Conservation (phyloP, 225 moss, liverwort and hornwort species). For the Sphagnum tenellum region DNA sequence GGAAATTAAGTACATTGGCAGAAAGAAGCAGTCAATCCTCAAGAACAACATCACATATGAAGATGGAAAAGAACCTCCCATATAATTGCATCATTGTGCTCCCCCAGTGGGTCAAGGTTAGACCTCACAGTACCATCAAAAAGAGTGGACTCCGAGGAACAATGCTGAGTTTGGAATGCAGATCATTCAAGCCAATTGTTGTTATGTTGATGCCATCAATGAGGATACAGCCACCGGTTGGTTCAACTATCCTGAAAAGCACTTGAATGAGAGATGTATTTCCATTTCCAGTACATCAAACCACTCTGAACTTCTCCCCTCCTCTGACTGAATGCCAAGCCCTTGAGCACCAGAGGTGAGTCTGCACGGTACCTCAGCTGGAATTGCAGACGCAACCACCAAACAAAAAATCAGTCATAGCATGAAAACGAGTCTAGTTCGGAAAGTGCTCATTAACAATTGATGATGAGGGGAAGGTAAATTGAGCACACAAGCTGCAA, state of each 20-base stretch:
- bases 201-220: conserved; percentile 29
- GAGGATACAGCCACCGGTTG: conserved; percentile 20
- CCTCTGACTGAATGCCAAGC: conserved; percentile 16
- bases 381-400: background rate
- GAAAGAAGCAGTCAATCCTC: too few relatives aligned
- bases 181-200: conserved; percentile 28
- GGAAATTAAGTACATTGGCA: too few relatives aligned
- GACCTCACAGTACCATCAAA: conserved; percentile 30
- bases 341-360: conserved; percentile 25
- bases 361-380: conserved; percentile 30
- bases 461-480: background rate
- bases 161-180: conserved; percentile 28
- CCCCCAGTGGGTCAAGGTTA: conserved; percentile 28
- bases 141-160: conserved; percentile 28
- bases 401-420: background rate
- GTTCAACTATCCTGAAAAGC: conserved; percentile 31
- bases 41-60: too few relatives aligned
- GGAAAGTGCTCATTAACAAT: too few relatives aligned
- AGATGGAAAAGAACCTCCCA: conserved; percentile 14
- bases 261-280: conserved; percentile 28
- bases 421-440: too few relatives aligned
- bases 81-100: conserved; percentile 25
- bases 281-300: conserved; percentile 29
- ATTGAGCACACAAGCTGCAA: conserved; percentile 8
- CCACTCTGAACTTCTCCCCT: conserved; percentile 36